Evolutionary conservation across 2,329 filamentous ascomycete genomes (phyloP).

Genomic region (Xylariales sp.): DNA sequence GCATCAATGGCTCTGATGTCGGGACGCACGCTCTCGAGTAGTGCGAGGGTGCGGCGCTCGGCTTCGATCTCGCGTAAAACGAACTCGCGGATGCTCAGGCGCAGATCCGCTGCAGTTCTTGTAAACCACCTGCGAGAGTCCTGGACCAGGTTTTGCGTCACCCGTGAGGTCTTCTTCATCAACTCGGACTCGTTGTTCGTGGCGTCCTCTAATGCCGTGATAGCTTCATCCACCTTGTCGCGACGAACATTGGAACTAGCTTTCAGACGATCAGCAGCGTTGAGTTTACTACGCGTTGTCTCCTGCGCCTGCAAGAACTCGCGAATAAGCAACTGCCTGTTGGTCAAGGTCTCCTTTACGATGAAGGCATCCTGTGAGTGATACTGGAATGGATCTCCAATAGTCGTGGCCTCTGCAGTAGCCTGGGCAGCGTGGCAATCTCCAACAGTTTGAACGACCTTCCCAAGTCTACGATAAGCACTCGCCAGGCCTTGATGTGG

Average conservation of each 20-base stretch:
- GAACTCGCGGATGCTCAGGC: constrained; percentile 82
- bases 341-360: constrained; percentile 96
- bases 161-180: constrained; percentile 77
- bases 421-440: constrained; percentile 96
- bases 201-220: constrained; percentile 83
- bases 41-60: constrained; percentile 84
- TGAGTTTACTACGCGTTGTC: constrained; percentile 72
- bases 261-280: constrained; percentile 84
- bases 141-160: constrained; percentile 81
- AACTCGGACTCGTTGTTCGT: constrained; percentile 76
- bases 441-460: constrained; percentile 86
- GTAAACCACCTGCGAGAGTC: constrained; percentile 91
- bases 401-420: constrained; percentile 90
- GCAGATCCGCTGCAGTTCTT: constrained; percentile 78
- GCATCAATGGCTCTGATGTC: constrained; percentile 91
- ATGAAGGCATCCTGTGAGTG: constrained; percentile 95
- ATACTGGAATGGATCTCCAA: constrained; percentile 90
- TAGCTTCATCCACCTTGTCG: constrained; percentile 98
- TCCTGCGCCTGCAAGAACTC: constrained; percentile 92
- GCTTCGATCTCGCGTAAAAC: constrained; percentile 93
- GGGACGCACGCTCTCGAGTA: constrained; percentile 87
- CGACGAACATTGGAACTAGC: constrained; percentile 78
- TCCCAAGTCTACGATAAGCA: constrained; percentile 92
- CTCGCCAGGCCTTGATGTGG: constrained; percentile 81
- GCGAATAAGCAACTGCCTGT: constrained; percentile 91